A percentile compares a stretch with the other conserved stretches of the same genome.
phyloP scores from a whole-genome alignment of 2,329 filamentous ascomycete genomes.

The Sordariomycetes sp. region DNA sequence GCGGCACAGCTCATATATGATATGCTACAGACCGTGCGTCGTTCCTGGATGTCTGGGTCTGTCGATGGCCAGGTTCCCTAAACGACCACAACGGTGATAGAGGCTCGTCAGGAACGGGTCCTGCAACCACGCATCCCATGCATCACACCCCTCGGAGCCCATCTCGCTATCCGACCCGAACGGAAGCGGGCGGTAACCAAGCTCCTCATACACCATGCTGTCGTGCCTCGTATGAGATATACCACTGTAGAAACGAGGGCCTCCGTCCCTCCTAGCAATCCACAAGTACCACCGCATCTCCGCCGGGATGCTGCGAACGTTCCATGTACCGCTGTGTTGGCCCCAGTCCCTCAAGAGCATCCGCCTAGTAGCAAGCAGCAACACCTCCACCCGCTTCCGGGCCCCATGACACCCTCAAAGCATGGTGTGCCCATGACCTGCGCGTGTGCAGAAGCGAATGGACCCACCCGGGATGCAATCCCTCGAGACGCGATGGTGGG shows the following conservation, averaged over 20 bases:
- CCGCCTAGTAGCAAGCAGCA: not conserved
- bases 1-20: no score
- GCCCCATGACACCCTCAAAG: not conserved
- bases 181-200: not conserved
- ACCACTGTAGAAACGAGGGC: not conserved
- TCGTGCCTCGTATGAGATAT: not conserved
- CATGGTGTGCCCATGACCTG: not conserved
- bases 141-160: not conserved
- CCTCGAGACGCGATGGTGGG: not conserved
- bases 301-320: not conserved
- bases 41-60: no score
- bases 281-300: not conserved
- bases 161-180: not conserved
- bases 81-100: not conserved
- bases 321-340: not conserved
- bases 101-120: not conserved
- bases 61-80: no score
- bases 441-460: not conserved
- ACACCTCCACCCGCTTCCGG: not conserved
- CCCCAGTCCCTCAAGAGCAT: not conserved
- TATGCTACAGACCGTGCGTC: no score
- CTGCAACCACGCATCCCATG: conserved; percentile 1
- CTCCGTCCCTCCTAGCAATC: not conserved
- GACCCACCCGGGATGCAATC: not conserved
- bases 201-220: not conserved